Evolutionary conservation across 768 basidiomycete genomes (phyloP).

Genomic region (Rhodotorula graminis): DNA sequence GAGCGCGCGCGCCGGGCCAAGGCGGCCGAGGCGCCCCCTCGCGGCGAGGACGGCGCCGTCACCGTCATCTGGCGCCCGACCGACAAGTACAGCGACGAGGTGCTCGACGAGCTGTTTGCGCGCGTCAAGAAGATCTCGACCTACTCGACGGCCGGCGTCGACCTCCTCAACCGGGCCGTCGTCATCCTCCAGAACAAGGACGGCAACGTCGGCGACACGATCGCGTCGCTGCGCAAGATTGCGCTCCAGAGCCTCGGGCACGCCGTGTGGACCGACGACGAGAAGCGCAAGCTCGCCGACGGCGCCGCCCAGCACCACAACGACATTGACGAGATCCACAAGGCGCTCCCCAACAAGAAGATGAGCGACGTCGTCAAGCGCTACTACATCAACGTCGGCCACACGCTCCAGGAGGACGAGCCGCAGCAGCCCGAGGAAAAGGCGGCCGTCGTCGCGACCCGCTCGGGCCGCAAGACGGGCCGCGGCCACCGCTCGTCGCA

Average conservation of each 20-base stretch:
- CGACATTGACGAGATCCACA: constrained; percentile 38
- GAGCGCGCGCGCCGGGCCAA: not conserved
- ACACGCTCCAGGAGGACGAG: constrained; percentile 38
- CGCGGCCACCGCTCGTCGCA: not conserved
- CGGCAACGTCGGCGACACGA: constrained; percentile 18
- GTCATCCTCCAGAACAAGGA: constrained; percentile 24
- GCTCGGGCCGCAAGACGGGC: constrained; percentile 15
- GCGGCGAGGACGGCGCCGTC: constrained; percentile 27
- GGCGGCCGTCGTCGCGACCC: constrained; percentile 13
- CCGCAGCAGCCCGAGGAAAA: constrained; percentile 38
- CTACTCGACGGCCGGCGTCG: constrained; percentile 36
- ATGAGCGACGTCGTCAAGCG: constrained; percentile 40
- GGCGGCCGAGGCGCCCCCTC: constrained; percentile 9
- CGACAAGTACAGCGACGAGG: constrained; percentile 9
- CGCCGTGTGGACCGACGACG: constrained; percentile 38
- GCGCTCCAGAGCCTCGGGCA: constrained; percentile 20
- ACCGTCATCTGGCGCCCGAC: constrained; percentile 21
- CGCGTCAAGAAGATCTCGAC: constrained; percentile 15
- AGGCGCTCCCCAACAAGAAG: constrained; percentile 31
- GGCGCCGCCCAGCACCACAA: constrained; percentile 37
- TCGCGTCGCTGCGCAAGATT: constrained; percentile 23
- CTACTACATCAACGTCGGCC: constrained; percentile 37
- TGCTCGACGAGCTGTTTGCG: constrained; percentile 15
- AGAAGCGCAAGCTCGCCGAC: constrained; percentile 24
- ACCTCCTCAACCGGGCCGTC: constrained; percentile 33